Percentiles rank a stretch among this genome's conserved stretches.
These are phyloP conservation scores for Xylaria sp. DNA, from an alignment of 2,329 filamentous ascomycete genomes.

Conservation along the genomic window DNA sequence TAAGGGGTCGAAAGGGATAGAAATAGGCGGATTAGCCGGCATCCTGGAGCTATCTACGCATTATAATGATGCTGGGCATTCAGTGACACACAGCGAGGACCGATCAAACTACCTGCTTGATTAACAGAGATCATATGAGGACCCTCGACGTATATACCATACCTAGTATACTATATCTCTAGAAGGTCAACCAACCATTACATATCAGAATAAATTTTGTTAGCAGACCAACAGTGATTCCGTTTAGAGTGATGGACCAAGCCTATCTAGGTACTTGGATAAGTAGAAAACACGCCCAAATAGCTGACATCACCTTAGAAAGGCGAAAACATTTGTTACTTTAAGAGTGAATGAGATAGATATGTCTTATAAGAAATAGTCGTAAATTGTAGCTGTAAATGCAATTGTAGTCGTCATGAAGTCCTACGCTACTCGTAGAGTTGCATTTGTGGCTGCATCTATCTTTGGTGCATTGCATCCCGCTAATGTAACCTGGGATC, in stretches of 20 bases:
- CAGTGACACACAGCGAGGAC: too few relatives aligned
- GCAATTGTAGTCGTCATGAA: not conserved
- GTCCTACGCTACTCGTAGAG: not conserved
- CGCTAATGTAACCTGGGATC: not conserved
- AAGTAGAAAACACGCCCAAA: too few relatives aligned
- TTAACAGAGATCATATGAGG: too few relatives aligned
- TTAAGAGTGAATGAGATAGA: not conserved
- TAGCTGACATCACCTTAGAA: not conserved
- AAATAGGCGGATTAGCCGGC: not conserved
- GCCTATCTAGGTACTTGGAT: not conserved
- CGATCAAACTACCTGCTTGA: too few relatives aligned
- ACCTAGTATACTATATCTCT: not conserved
- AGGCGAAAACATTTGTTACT: not conserved
- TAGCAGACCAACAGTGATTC: not conserved
- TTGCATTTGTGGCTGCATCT: slow-evolving; percentile 6
- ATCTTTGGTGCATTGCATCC: not conserved
- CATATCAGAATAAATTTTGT: not conserved
- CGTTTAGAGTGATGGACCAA: not conserved
- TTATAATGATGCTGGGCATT: not conserved
- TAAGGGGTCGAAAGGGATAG: not conserved
- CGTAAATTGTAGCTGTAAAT: not conserved
- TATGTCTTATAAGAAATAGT: not conserved
- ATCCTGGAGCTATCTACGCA: not conserved
- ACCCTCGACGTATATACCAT: not conserved
- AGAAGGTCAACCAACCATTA: not conserved